Base-by-base conservation (phyloP, 225 moss, liverwort and hornwort species). In the Pseudisothecium myosuroides region DNA sequence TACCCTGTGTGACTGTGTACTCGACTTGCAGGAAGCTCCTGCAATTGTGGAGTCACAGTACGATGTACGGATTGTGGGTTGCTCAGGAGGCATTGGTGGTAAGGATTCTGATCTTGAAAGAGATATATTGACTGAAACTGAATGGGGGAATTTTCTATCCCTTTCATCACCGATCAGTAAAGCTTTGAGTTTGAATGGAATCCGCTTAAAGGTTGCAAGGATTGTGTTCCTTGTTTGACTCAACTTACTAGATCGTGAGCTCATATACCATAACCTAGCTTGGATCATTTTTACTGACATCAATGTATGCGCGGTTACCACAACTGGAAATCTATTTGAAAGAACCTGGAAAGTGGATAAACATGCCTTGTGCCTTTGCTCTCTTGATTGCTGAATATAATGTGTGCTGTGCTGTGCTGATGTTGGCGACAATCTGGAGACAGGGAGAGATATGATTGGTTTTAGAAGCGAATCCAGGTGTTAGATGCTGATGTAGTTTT, bases 31-130 rank as follows among this genome's bases (percentile, higher is more conserved):
- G 98, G 93, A 95, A 71, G 94, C 95, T 85, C 98, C 98, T 68
- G 98, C 98, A 27, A 59, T 96, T 88, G 95, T 98, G 76, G 96
- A 97, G 91, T 98, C 98, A 6, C 87, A 87, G 10, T 98, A 95
- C 79, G 98, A 98, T 89, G 97, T 96, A 52, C 94, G 97, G 88
- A 97, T 96, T 85, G 97, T 98, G 88, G 98, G 98, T 37, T 98
- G 98, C 89, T 97, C 98, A 59, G 98, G 98, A 91, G 98, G 98
- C 87, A 83, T 96, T 87, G 96, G 95, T 83, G 98, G 98, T 98
- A 71, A 83, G 68, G 81, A 15, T 71, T 31, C 32, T 56, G 81
- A 87, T 41, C 45, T 79, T 17, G 60, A 52, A 15, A 80, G n/a
- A 54, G 26, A 29, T 73, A 11, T 10, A 21, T 59, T 66, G n/a